Evolutionary conservation across 331 rosid genomes (phyloP).

Genomic region (Quercus lobata): DNA sequence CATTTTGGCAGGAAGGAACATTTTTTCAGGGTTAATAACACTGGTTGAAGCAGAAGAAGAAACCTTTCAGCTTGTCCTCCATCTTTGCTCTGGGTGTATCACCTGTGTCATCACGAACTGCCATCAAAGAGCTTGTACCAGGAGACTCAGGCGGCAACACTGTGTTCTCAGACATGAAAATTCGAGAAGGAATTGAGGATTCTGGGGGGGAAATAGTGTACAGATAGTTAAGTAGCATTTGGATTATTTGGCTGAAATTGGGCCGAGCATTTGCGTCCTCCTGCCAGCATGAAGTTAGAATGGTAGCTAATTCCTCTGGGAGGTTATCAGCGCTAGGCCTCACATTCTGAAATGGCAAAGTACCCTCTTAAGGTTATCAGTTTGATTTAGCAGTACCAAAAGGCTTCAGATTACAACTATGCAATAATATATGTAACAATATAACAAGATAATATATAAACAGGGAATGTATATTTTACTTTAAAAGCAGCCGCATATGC

Average conservation of each 20-base stretch:
- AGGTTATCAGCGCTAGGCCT: conserved; percentile 86
- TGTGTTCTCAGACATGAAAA: conserved; percentile 65
- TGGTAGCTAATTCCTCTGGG: conserved; percentile 65
- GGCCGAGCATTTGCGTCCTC: conserved; percentile 85
- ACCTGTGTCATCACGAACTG: conserved; percentile 50
- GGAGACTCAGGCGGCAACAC: conserved; percentile 88
- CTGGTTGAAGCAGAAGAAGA: conserved; percentile 81
- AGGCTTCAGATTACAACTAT: background rate
- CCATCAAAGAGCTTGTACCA: conserved; percentile 90
- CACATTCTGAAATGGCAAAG: conserved; percentile 67
- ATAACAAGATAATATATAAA: background rate
- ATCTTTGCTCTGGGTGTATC: conserved; percentile 59
- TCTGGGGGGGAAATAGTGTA: conserved; percentile 67
- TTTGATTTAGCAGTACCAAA: background rate
- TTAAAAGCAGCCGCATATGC: conserved; percentile 92
- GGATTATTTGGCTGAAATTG: conserved; percentile 80
- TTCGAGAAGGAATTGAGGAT: conserved; percentile 58
- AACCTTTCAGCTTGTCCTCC: conserved; percentile 60
- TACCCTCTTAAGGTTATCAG: conserved; percentile 3
- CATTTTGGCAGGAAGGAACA: conserved; percentile 20
- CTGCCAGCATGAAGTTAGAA: conserved; percentile 91
- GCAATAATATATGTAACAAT: background rate
- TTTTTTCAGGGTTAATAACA: conserved; percentile 57
- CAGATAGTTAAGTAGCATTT: conserved; percentile 76
- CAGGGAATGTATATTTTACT: conserved; percentile 30